Base-by-base conservation (phyloP, 306 rosid species). In the Citrullus colocynthis region DNA sequence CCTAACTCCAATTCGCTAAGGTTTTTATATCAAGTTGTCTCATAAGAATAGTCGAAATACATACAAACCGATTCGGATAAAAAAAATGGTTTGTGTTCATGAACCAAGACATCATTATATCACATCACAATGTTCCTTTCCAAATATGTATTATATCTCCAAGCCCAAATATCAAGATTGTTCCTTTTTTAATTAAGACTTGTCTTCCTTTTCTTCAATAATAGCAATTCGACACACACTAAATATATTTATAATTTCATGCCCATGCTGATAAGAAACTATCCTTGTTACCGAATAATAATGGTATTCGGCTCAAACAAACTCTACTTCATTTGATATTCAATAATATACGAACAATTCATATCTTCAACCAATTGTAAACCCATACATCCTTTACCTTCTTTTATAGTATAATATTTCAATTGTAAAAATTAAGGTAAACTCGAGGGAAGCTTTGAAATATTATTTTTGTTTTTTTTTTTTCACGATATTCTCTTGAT, bases 51-150 rank as follows among this genome's bases (percentile, higher is more conserved):
- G 18, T 49, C 17, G 54, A 49, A 1, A 49, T 3, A 49, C 54
- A 0, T 49, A 3, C 6, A 12, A 12, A 49, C 0, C 5, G 18
- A 14, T 1, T 1, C 0, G 20, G 2, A 6, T 1, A 7, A 39
- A 48, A 48, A 48, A 48, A 3, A 12, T 12, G 54, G 0, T 48
- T 16, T 64, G 71, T 16, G 45, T 64, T 64, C 71, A 64, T 64
- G 71, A 64, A 64, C 48, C 71, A 34, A 64, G 71, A 34, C 71
- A 64, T 36, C 9, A 32, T 24, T 24, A n/a, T 34, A 64, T 42
- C 34, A n/a, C 55, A 39, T 41, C 54, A 42, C 0, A 45, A 70
- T 70, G 20, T 45, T 70, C 20, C 48, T 45, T 70, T 45, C 24
- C 42, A 15, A 72, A 48, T 24, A 11, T 67, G 24, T 49, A 45